Conservation (phyloP, 768 basidiomycete species). For the Tricholomella constricta region DNA sequence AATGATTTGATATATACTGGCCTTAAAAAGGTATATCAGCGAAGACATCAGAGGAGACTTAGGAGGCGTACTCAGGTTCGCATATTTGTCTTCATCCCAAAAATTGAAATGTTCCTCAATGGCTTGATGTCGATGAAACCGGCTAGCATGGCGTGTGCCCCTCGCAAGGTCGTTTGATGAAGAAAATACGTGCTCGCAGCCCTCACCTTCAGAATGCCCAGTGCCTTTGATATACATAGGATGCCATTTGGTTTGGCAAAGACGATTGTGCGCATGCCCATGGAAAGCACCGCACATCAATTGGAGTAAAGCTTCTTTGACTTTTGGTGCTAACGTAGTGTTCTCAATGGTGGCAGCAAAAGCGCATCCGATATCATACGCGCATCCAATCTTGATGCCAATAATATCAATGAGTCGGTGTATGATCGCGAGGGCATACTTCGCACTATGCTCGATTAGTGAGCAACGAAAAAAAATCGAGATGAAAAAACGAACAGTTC, state of each 20-base stretch:
- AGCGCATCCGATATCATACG: conserved; percentile 29
- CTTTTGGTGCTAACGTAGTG: conserved; percentile 17
- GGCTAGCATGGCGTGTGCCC: conserved; percentile 12
- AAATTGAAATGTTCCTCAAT: conserved; percentile 17
- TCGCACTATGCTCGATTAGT: conserved; percentile 8
- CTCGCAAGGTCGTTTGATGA: conserved; percentile 23
- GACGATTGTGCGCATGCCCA: conserved; percentile 21
- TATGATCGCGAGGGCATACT: conserved; percentile 18
- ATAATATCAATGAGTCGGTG: conserved; percentile 8
- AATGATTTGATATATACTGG: background rate
- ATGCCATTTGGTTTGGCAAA: conserved; percentile 21
- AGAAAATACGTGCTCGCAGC: conserved; percentile 21
- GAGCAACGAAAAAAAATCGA: background rate
- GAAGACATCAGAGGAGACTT: background rate
- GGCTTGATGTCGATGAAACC: conserved; percentile 22
- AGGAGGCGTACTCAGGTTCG: conserved; percentile 17
- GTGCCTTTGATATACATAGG: conserved; percentile 18
- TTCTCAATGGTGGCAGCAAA: conserved; percentile 24
- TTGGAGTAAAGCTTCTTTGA: too few relatives aligned
- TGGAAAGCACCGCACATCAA: conserved; percentile 20
- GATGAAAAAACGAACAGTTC: conserved; percentile 10
- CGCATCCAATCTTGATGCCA: conserved; percentile 3
- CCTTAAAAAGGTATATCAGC: background rate
- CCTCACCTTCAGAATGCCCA: conserved; percentile 22
- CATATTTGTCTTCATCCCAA: conserved; percentile 21